Evolutionary conservation across 2,329 filamentous ascomycete genomes (phyloP).

Genomic region (Xylaria sp.): DNA sequence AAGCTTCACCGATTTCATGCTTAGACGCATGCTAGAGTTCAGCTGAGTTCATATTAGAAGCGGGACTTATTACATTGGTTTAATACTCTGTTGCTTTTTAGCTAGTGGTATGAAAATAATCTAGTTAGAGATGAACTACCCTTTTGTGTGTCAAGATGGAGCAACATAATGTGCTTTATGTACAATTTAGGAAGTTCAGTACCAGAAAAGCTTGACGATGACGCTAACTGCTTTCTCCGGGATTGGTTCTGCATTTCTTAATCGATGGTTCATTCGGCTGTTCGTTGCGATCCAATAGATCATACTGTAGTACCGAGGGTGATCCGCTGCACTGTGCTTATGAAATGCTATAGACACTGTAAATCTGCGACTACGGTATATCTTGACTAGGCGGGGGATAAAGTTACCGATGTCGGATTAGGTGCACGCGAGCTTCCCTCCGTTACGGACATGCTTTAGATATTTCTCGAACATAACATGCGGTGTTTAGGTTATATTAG

Average conservation of each 20-base stretch:
- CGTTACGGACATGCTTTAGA: neutral
- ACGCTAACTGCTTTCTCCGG: neutral
- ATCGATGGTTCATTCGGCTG: neutral
- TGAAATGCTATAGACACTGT: neutral
- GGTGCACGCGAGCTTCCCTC: too few species aligned
- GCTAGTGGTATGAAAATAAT: neutral
- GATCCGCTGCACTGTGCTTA: neutral
- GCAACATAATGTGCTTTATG: neutral
- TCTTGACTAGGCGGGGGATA: neutral
- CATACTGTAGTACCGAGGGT: neutral
- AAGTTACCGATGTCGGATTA: constrained; percentile 1
- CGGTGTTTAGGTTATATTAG: neutral
- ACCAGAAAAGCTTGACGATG: neutral
- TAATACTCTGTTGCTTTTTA: neutral
- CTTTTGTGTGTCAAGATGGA: neutral
- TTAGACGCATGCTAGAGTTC: neutral
- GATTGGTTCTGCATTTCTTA: neutral
- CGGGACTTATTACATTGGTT: neutral
- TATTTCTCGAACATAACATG: neutral
- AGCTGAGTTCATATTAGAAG: neutral
- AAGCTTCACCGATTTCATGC: neutral
- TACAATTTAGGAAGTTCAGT: constrained; percentile 1
- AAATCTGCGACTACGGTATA: neutral
- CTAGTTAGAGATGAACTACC: neutral
- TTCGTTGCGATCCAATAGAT: neutral